Conservation (phyloP, 176 grass and related monocot species). For the Carex cristatella region DNA sequence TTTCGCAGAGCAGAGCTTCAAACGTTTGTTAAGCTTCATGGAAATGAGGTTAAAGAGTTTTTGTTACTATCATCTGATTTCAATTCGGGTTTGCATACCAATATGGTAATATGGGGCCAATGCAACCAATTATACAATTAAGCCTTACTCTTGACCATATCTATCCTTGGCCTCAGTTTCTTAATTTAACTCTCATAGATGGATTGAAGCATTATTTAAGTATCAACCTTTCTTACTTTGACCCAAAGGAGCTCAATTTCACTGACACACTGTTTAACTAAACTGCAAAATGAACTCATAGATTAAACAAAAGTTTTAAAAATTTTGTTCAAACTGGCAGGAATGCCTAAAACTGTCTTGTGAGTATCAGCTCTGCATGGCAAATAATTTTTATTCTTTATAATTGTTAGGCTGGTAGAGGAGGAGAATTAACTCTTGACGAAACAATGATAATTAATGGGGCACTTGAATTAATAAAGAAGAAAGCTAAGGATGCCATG, state of each 20-base stretch:
- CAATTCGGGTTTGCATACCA: background rate
- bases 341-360: background rate
- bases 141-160: background rate
- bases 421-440: constrained; percentile 84
- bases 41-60: constrained; percentile 59
- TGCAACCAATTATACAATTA: background rate
- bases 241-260: too few relatives aligned
- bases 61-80: background rate
- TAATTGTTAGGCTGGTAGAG: constrained; percentile 61
- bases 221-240: too few relatives aligned
- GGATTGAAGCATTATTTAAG: too few relatives aligned
- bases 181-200: background rate
- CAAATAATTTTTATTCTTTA: background rate
- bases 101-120: background rate
- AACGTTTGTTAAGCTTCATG: constrained; percentile 75
- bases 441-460: constrained; percentile 90
- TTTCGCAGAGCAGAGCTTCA: constrained; percentile 83
- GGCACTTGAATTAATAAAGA: constrained; percentile 75
- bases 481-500: constrained; percentile 83
- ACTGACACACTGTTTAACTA: too few relatives aligned
- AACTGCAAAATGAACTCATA: background rate
- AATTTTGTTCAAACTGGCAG: background rate
- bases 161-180: background rate
- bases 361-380: background rate
- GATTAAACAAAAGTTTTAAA: background rate